Evolutionary conservation across 2,329 filamentous ascomycete species (phyloP).

Genomic region (Cercospora brassicicola): DNA sequence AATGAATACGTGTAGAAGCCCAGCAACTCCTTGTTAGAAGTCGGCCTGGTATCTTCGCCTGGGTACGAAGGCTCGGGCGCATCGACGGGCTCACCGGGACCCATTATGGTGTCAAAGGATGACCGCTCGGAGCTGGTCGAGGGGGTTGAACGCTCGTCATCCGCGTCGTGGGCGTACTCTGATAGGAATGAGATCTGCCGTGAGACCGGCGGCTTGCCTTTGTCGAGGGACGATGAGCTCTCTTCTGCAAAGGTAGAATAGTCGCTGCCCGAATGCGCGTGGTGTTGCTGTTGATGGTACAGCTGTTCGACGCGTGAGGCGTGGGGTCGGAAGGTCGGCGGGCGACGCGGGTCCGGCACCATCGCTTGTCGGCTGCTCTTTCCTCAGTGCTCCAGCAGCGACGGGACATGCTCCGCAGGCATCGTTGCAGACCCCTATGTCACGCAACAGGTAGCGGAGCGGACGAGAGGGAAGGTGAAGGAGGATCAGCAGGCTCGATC

Average conservation of each 20-base stretch:
- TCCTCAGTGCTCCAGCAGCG: slow-evolving; percentile 2
- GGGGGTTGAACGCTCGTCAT: slow-evolving; percentile 28
- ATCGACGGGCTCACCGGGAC: slow-evolving; percentile 16
- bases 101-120: slow-evolving; percentile 22
- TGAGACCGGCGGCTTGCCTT: slow-evolving; percentile 6
- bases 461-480: neutral
- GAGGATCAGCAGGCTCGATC: neutral
- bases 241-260: slow-evolving; percentile 6
- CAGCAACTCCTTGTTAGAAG: slow-evolving; percentile 79
- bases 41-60: slow-evolving; percentile 85
- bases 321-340: neutral
- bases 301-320: neutral
- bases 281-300: neutral
- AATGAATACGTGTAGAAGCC: slow-evolving; percentile 98
- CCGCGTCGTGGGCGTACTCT: slow-evolving; percentile 24
- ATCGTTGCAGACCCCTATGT: neutral
- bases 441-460: neutral
- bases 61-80: slow-evolving; percentile 58
- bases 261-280: neutral
- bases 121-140: slow-evolving; percentile 14
- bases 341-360: slow-evolving; percentile 4
- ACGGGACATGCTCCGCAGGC: neutral
- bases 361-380: slow-evolving; percentile 2
- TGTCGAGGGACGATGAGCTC: slow-evolving; percentile 8
- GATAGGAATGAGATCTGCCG: slow-evolving; percentile 16